A percentile compares a stretch with the other conserved stretches of the same genome.
Conservation (phyloP, 2,329 filamentous ascomycete species). For the Diaporthe sp. region DNA sequence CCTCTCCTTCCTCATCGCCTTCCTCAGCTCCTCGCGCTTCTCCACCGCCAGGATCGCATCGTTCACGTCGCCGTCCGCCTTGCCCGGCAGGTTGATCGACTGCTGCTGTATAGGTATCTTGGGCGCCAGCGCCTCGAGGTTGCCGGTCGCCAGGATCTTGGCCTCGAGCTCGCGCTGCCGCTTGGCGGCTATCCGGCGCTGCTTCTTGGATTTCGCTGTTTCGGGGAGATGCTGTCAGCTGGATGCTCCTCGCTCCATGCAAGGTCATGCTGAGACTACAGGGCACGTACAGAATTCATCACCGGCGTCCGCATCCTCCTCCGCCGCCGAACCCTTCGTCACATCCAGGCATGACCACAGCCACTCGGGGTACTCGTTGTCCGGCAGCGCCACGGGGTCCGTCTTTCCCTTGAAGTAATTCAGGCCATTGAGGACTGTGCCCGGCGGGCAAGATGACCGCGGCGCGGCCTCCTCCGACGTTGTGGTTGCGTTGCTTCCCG, state of each 20-base stretch:
- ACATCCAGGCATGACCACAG: constrained; percentile 79
- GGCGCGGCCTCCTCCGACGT: constrained; percentile 42
- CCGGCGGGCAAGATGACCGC: constrained; percentile 71
- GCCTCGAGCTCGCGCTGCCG: constrained; percentile 68
- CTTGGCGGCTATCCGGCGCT: constrained; percentile 79
- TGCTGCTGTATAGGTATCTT: constrained; percentile 84
- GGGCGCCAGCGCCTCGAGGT: constrained; percentile 73
- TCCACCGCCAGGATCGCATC: constrained; percentile 61
- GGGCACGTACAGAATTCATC: constrained; percentile 82
- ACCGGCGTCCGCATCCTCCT: constrained; percentile 68
- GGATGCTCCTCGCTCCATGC: background rate
- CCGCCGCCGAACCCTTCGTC: constrained; percentile 64
- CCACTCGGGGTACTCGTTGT: constrained; percentile 85
- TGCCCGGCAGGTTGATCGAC: constrained; percentile 77
- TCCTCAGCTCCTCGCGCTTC: constrained; percentile 73
- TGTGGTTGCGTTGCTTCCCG: constrained; percentile 43
- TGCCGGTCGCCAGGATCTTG: constrained; percentile 72
- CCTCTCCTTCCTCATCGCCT: constrained; percentile 80
- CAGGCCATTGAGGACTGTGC: constrained; percentile 78
- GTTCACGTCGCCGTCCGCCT: constrained; percentile 56
- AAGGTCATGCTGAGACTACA: constrained; percentile 7
- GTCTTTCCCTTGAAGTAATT: constrained; percentile 81
- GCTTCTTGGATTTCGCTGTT: constrained; percentile 86
- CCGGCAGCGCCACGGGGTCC: constrained; percentile 80
- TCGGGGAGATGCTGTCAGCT: background rate